Conservation (phyloP, 1,284 basidiomycete genomes). For the Ustilago trichophora region DNA sequence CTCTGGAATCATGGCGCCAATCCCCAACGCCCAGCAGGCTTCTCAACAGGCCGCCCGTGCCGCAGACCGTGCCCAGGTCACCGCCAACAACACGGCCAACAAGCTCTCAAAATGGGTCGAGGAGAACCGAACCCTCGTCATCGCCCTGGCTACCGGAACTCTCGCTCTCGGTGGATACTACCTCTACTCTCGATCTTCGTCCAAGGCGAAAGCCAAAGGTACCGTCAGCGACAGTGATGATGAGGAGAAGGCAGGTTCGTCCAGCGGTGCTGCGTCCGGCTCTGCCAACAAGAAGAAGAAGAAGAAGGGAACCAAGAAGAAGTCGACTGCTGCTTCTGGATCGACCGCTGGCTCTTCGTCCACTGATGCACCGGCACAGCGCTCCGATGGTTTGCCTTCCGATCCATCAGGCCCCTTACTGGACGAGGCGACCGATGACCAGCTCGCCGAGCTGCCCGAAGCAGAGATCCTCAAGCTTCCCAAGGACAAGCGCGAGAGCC, state of each 20-base stretch:
- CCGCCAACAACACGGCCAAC: constrained; percentile 54
- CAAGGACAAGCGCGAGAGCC: constrained; percentile 71
- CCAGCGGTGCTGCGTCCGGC: constrained; percentile 20
- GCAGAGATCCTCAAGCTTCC: constrained; percentile 58
- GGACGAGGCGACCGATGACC: constrained; percentile 61
- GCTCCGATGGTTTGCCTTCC: constrained; percentile 25
- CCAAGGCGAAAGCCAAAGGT: constrained; percentile 33
- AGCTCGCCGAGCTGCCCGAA: constrained; percentile 54
- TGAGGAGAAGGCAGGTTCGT: constrained; percentile 40
- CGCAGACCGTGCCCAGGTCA: constrained; percentile 41
- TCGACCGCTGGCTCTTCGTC: constrained; percentile 15
- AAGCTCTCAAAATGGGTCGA: constrained; percentile 59
- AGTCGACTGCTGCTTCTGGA: constrained; percentile 13
- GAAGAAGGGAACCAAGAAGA: constrained; percentile 62
- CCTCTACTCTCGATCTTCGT: constrained; percentile 44
- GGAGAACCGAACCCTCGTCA: constrained; percentile 59
- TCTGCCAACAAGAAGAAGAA: constrained; percentile 48
- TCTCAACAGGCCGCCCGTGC: constrained; percentile 47
- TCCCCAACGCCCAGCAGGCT: constrained; percentile 45
- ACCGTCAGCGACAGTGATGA: constrained; percentile 35
- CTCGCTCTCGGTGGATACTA: constrained; percentile 60
- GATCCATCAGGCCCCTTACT: constrained; percentile 57
- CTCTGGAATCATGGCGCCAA: constrained; percentile 32
- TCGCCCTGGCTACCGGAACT: constrained; percentile 56
- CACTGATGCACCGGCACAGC: constrained; percentile 27